Base-by-base conservation (phyloP, 1,139 yeast genomes). In the Debaryomyces sp. region DNA sequence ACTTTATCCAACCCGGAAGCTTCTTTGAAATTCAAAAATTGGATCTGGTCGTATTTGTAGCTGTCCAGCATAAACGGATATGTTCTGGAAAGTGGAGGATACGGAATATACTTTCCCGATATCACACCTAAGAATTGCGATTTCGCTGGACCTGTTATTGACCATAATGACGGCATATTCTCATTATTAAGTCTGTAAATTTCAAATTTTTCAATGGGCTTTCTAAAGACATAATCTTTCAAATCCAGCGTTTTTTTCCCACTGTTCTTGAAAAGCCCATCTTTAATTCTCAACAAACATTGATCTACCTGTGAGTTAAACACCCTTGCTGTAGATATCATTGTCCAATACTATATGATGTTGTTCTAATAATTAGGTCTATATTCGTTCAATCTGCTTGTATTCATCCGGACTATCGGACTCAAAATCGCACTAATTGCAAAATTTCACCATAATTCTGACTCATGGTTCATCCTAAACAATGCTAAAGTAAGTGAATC, bases 1-100 rank as follows among this genome's bases (percentile, higher is more conserved):
- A 91, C 89, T 45, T 84, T 87, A 56, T 78, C 87, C 51, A 81
- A 62, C 1, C 80, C 78, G 0, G 75, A 64, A 18, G 54, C 56
- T 21, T 88, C 87, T 50, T 78, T 75, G 62, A 91, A 91, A 59
- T 84, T 82, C 21, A 92, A 73, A 49, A 82, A 65, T 48, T 63
- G 67, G 10, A 71, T 62, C 18, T 59, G 48, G 36, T 64, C 65
- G 38, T 61, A 58, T 10, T 56, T 54, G 38, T 52, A 49, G 17
- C 66, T 60, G 38, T 76, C 68, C 35, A 78, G 58, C 24, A 80
- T 70, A 4, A 59, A 57, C 0, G 94, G 90, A 55, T 82, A 87
- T 1, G 68, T 61, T 44, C 92, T 67, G 0, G 85, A 68, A 3
- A 68, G 55, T 0, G 86, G 74, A 1, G 92, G 90, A 1, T 67